A percentile compares a stretch with the other conserved stretches of the same genome.
phyloP scores from a whole-genome alignment of 257 asterid genomes.

The Leptodermis oblonga region DNA sequence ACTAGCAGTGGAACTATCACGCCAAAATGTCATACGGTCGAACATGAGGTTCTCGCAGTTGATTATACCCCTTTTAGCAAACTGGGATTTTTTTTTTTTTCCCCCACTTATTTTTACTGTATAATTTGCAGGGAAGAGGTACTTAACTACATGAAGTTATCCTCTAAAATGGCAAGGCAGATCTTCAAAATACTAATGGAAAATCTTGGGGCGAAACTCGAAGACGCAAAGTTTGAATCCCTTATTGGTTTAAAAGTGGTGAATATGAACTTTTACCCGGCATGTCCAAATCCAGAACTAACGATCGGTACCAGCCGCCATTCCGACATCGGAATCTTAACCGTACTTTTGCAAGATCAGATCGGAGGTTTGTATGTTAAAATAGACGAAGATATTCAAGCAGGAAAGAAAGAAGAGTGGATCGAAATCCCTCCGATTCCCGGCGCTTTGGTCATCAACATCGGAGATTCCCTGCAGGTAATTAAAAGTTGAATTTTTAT shows the following conservation, averaged over 20 bases:
- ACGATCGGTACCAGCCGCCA: background rate
- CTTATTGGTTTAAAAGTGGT: background rate
- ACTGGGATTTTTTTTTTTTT: too few relatives aligned
- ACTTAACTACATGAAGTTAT: background rate
- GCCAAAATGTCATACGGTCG: too few relatives aligned
- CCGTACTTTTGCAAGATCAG: slow-evolving; percentile 9
- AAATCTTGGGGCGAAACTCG: background rate
- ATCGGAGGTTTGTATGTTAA: slow-evolving; percentile 7
- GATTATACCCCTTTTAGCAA: too few relatives aligned
- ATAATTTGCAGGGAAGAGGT: slow-evolving; percentile 8
- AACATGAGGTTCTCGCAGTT: too few relatives aligned
- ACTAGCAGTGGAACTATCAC: too few relatives aligned
- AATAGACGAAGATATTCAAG: background rate
- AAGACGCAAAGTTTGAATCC: background rate
- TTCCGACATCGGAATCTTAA: background rate
- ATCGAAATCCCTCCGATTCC: slow-evolving; percentile 3
- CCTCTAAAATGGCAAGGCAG: background rate
- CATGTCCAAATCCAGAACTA: background rate
- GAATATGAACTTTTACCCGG: slow-evolving; percentile 1
- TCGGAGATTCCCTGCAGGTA: slow-evolving; percentile 13
- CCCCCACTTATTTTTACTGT: too few relatives aligned
- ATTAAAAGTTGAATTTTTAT: too few relatives aligned
- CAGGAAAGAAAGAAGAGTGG: slow-evolving; percentile 9
- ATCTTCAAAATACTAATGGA: background rate
- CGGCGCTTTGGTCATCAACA: background rate